phyloP scores from a whole-genome alignment of 306 rosid genomes.

The Malus asiatica region DNA sequence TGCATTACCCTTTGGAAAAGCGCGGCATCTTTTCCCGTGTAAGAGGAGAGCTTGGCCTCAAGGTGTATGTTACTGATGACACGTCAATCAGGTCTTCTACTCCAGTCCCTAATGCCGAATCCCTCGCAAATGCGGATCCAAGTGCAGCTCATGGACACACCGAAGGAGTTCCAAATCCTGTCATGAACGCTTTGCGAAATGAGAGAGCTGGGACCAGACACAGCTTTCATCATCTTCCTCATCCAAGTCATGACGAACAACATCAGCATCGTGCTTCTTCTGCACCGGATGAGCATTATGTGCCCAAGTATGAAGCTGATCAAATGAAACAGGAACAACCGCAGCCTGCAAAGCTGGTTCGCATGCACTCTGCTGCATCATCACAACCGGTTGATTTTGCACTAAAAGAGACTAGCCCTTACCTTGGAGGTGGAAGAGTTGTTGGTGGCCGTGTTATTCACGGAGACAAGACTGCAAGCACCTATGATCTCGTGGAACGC shows the following conservation, averaged over 20 bases:
- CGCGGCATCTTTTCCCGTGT: slow-evolving; percentile 68
- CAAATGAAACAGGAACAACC: slow-evolving; percentile 45
- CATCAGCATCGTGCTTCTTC: slow-evolving; percentile 33
- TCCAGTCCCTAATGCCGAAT: slow-evolving; percentile 30
- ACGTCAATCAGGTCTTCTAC: slow-evolving; percentile 49
- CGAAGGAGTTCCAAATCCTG: slow-evolving; percentile 3
- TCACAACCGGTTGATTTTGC: slow-evolving; percentile 72
- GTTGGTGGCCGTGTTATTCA: slow-evolving; percentile 73
- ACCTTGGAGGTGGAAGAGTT: slow-evolving; percentile 85
- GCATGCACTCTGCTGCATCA: slow-evolving; percentile 46
- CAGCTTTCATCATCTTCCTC: slow-evolving; percentile 66
- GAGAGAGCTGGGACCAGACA: slow-evolving; percentile 40
- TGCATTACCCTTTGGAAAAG: slow-evolving; percentile 78
- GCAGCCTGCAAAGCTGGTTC: slow-evolving; percentile 50
- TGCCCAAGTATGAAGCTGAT: slow-evolving; percentile 45
- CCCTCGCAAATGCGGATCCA: slow-evolving; percentile 20
- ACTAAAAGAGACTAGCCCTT: slow-evolving; percentile 88
- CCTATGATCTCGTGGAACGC: slow-evolving; percentile 82
- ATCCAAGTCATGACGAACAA: slow-evolving; percentile 28
- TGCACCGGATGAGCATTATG: slow-evolving; percentile 37
- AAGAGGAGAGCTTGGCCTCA: slow-evolving; percentile 78
- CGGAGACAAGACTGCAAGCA: slow-evolving; percentile 66
- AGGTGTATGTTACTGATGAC: slow-evolving; percentile 55
- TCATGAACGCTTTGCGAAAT: slow-evolving; percentile 11
- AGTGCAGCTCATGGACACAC: slow-evolving; percentile 2